Evolutionary conservation across 164 flowering plant species (phyloP).

Genomic region (Tetracentron sinense): DNA sequence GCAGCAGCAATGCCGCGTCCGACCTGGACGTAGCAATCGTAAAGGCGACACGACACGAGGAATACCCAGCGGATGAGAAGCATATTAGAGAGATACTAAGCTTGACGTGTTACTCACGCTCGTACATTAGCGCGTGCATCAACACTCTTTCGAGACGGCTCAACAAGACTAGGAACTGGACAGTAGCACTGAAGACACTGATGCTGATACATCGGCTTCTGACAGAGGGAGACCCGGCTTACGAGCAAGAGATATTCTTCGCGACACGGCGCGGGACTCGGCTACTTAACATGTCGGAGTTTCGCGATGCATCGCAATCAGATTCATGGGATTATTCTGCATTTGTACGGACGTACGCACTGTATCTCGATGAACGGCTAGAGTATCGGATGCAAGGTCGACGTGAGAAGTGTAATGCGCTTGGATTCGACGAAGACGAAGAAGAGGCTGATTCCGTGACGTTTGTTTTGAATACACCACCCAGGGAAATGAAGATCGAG

Average conservation of each 20-base stretch:
- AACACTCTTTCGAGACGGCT: constrained; percentile 55
- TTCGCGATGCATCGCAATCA: constrained; percentile 61
- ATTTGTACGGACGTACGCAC: constrained; percentile 68
- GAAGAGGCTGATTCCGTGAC: constrained; percentile 16
- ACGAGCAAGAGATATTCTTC: constrained; percentile 71
- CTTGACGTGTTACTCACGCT: constrained; percentile 49
- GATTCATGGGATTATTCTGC: constrained; percentile 84
- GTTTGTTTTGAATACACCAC: constrained; percentile 28
- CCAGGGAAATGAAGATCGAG: constrained; percentile 48
- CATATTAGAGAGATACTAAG: constrained; percentile 49
- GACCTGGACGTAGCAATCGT: constrained; percentile 84
- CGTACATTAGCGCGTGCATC: constrained; percentile 57
- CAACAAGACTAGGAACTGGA: constrained; percentile 76
- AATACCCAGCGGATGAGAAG: constrained; percentile 68
- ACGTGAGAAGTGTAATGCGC: constrained; percentile 34
- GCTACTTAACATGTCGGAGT: constrained; percentile 78
- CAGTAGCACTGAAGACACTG: constrained; percentile 73
- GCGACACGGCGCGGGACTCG: constrained; percentile 76
- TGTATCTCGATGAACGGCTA: constrained; percentile 72
- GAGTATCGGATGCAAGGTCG: constrained; percentile 65
- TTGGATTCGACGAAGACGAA: constrained; percentile 32
- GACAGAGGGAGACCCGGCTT: constrained; percentile 64
- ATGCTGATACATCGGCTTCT: constrained; percentile 63
- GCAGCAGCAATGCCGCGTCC: constrained; percentile 50
- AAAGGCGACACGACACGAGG: constrained; percentile 86